Percentiles rank a stretch among this genome's conserved stretches.
Conservation (phyloP, 2,329 filamentous ascomycete species). For the Xylaria sp. region DNA sequence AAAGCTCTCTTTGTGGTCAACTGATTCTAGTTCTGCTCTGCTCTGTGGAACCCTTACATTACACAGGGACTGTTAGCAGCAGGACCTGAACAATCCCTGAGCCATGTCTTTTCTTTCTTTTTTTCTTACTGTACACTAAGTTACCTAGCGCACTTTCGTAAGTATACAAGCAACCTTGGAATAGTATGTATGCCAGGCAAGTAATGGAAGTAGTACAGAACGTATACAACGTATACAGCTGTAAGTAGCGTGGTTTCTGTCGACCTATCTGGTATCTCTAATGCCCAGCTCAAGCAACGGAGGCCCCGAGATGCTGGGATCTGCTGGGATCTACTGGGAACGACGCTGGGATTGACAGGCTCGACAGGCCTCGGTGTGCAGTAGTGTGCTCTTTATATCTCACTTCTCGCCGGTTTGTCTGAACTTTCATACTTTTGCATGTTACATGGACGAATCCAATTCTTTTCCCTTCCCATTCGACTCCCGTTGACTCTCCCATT, state of each 20-base stretch:
- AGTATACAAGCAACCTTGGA: too few relatives aligned
- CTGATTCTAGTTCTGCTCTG: background rate
- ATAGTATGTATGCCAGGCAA: background rate
- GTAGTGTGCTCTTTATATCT: slow-evolving; percentile 17
- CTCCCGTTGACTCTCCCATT: slow-evolving; percentile 2
- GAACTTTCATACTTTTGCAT: background rate
- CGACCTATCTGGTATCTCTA: background rate
- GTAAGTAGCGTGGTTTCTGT: too few relatives aligned
- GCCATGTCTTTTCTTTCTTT: background rate
- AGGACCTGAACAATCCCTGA: background rate
- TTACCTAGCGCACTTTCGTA: background rate
- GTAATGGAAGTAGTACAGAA: background rate
- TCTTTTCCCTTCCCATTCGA: background rate
- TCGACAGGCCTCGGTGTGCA: background rate
- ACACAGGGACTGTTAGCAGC: background rate
- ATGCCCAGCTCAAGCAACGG: slow-evolving; percentile 14
- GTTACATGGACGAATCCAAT: background rate
- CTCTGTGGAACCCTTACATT: slow-evolving; percentile 11
- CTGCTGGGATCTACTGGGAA: background rate
- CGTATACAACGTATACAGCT: background rate
- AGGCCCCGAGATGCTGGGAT: slow-evolving; percentile 32
- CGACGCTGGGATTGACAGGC: background rate
- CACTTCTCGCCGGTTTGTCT: background rate
- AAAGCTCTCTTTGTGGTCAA: background rate
- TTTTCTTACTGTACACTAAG: background rate